phyloP scores from a whole-genome alignment of 1,284 basidiomycete genomes.

The Fomitiporia mediterranea region DNA sequence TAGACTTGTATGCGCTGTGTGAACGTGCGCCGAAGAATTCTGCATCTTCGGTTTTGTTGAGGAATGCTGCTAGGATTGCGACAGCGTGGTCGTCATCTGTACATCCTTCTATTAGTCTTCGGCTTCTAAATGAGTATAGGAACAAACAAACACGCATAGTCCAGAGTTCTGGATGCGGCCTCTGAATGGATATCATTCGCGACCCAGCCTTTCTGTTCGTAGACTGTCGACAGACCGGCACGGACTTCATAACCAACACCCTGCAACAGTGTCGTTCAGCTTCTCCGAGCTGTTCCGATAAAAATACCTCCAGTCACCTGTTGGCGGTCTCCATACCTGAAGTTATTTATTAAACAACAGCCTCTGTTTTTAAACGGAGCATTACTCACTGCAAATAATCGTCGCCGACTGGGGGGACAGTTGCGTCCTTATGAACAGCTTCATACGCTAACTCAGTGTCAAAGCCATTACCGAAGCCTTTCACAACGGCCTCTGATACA shows the following conservation, averaged over 20 bases:
- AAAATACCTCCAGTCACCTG: conserved; percentile 40
- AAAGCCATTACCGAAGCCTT: conserved; percentile 54
- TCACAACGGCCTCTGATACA: conserved; percentile 72
- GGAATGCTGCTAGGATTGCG: conserved; percentile 51
- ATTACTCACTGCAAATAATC: conserved; percentile 44
- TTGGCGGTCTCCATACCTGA: conserved; percentile 68
- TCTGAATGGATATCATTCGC: conserved; percentile 79
- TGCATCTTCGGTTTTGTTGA: conserved; percentile 49
- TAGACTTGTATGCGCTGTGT: conserved; percentile 48
- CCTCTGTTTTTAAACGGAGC: not conserved
- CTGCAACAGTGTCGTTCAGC: conserved; percentile 31
- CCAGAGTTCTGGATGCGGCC: conserved; percentile 70
- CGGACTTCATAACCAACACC: conserved; percentile 78
- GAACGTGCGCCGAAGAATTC: conserved; percentile 53
- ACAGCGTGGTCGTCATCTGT: conserved; percentile 78
- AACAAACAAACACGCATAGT: conserved; percentile 62
- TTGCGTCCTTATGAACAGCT: conserved; percentile 74
- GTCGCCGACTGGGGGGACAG: conserved; percentile 62
- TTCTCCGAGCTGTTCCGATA: not conserved
- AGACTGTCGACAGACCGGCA: conserved; percentile 69
- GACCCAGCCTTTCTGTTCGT: conserved; percentile 68
- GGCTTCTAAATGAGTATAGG: not conserved
- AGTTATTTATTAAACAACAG: not conserved
- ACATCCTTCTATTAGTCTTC: not conserved
- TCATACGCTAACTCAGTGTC: conserved; percentile 65